Conservation (phyloP, 2,329 filamentous ascomycete species). For the Fusarium duplospermum region DNA sequence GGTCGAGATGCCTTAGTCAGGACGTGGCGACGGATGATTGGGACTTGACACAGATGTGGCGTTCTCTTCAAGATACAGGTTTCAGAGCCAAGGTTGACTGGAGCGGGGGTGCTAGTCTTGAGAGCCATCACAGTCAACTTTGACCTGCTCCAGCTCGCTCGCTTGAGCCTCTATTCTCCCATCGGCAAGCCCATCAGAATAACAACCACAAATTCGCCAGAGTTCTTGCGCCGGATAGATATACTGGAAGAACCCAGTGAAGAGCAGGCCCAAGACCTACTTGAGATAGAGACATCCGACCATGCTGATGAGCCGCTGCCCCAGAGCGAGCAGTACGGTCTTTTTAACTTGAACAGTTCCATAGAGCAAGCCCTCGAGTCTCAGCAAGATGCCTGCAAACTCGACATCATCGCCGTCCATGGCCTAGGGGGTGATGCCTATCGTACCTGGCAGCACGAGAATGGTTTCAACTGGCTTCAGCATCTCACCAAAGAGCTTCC, state of each 20-base stretch:
- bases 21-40: neutral
- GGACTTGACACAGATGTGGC: neutral
- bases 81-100: neutral
- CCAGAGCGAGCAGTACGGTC: neutral
- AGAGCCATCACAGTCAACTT: neutral
- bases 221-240: neutral
- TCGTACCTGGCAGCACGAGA: neutral
- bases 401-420: neutral
- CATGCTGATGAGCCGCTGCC: neutral
- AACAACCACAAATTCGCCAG: neutral
- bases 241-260: neutral
- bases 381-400: neutral
- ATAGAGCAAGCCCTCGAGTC: neutral
- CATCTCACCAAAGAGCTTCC: neutral
- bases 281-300: neutral
- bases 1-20: neutral
- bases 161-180: neutral
- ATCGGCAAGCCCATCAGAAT: neutral
- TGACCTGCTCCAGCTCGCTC: neutral
- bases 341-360: neutral
- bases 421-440: neutral
- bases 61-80: neutral
- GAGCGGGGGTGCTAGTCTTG: neutral
- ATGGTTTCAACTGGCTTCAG: neutral
- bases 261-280: neutral